Base-by-base conservation (phyloP, 208 protist genomes). In the Crithidia mellificae region DNA sequence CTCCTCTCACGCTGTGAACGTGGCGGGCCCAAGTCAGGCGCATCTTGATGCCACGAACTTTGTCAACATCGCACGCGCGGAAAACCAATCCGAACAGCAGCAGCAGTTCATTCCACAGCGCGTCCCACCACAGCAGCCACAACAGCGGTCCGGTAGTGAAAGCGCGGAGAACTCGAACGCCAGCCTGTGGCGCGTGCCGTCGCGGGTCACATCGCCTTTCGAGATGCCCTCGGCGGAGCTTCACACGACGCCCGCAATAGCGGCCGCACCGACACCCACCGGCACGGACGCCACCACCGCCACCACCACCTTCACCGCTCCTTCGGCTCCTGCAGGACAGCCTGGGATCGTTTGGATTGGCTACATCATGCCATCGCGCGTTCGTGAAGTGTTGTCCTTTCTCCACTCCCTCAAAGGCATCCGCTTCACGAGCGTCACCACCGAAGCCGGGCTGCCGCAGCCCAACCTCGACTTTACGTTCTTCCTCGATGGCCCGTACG, bases 391-490 rank as follows among this genome's bases (percentile, higher is more conserved):
- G 2, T 53, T 44, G n/a, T 44, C 57, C 1, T 52, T 53, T 7
- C 15, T 63, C 44, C n/a, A 63, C 29, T 34, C 43, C 29, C n/a
- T 63, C 6, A 50, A 41, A 25, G 17, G 17, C 6, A 52, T 63
- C 8, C 44, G 43, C 30, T 38, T 30, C 11, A 53, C 57, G 22
- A 47, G 54, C 22, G 22, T 32, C 2, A 38, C 24, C 54, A 29
- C 56, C 4, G 22, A 7, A 32, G 29, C 8, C 39, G 39, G 39
- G 22, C n/a, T 11, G 41, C 15, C 44, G 43, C 56, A 51, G 41
- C 41, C 17, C 41, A 63, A 32, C 27, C 17, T 63, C 4, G 56
- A 63, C 56, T 63, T 63, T 27, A 51, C 56, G 14, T 63, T 63
- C 41, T 63, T 63, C 19, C 17, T 51, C 2, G 56, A 63, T 38